phyloP scores from a whole-genome alignment of 257 asterid genomes.

The Misopates orontium region DNA sequence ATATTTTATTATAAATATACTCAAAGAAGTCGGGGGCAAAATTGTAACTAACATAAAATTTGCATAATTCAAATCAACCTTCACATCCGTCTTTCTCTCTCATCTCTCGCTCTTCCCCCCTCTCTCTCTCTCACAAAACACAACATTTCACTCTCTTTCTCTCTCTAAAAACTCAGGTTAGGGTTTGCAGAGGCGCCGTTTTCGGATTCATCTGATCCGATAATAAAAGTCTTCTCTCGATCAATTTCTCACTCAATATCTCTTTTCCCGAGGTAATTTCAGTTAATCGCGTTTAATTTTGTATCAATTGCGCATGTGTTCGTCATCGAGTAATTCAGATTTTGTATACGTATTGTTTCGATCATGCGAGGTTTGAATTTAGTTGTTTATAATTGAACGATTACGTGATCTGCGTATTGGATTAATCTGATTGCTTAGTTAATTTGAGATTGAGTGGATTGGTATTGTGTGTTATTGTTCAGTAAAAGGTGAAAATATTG shows the following conservation, averaged over 20 bases:
- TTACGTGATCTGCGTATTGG: slow-evolving; percentile 29
- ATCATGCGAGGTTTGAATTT: slow-evolving; percentile 3
- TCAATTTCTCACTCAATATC: slow-evolving; percentile 13
- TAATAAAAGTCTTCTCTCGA: slow-evolving; percentile 19
- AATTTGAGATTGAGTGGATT: neutral
- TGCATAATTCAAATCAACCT: slow-evolving; percentile 29
- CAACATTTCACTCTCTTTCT: neutral
- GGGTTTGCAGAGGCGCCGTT: slow-evolving; percentile 47
- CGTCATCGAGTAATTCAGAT: neutral
- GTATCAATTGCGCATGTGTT: neutral
- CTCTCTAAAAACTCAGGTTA: slow-evolving; percentile 32
- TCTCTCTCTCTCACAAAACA: slow-evolving; percentile 27
- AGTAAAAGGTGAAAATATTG: slow-evolving; percentile 12
- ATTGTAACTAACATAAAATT: slow-evolving; percentile 15
- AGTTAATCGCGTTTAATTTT: neutral
- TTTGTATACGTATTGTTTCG: neutral
- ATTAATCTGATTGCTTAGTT: slow-evolving; percentile 21
- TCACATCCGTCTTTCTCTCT: slow-evolving; percentile 8
- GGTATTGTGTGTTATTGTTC: slow-evolving; percentile 16
- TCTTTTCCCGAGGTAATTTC: slow-evolving; percentile 31
- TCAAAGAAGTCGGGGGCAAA: neutral
- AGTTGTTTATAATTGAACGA: slow-evolving; percentile 1
- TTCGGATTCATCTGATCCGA: slow-evolving; percentile 32
- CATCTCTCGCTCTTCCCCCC: neutral
- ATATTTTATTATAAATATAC: no score